Base-by-base conservation (phyloP, 2,329 filamentous ascomycete species). In the Phyllosticta paracitricarpa region DNA sequence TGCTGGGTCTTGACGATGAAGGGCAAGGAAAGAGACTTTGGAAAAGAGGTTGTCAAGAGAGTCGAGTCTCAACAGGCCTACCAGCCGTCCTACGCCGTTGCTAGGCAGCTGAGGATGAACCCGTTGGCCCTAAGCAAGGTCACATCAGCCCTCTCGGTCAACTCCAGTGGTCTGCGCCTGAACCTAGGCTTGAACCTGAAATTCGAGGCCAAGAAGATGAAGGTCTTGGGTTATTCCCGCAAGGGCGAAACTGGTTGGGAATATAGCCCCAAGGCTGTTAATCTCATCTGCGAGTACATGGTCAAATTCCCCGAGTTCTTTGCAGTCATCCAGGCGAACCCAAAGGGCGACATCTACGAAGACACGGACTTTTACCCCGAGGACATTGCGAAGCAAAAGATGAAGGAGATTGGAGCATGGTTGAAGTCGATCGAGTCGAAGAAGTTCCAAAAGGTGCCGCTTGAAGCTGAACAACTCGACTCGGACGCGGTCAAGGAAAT, bases 101-200 rank as follows among this genome's bases (percentile, higher is more conserved):
- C 95, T 14, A 89, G 86, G 69, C 85, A 88, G 71, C 80, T 99
- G 10, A 82, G 84, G 4, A 79, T 99, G 64, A 92, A 96, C 66
- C 88, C 92, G 7, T 80, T 99, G 57, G 89, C 94, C 2, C 79
- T 99, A 33, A 96, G 92, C 75, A 99, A 96, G 80, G 89, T 99
- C 68, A 97, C 94, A 0, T 96, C 94, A 1, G 92, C 93, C 0
- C 97, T 96, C 73, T 89, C 87, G 60, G 89, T 99, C 62, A 84
- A 85, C 19, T 85, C 93, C 3, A 90, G 90, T 62, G 91, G 89
- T 26, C 79, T 91, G 62, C 89, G 89, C 68, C 82, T 96, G 64
- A 99, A 99, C 68, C 79, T 99, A 25, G 94, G 94, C 0, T 80
- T 99, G 64, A 99, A 99, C 70, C 81, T 99, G 66, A 99, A 99